A percentile compares a stretch with the other conserved stretches of the same genome.
Conservation (phyloP, 768 basidiomycete genomes). For the Cyclocybe cylindracea region DNA sequence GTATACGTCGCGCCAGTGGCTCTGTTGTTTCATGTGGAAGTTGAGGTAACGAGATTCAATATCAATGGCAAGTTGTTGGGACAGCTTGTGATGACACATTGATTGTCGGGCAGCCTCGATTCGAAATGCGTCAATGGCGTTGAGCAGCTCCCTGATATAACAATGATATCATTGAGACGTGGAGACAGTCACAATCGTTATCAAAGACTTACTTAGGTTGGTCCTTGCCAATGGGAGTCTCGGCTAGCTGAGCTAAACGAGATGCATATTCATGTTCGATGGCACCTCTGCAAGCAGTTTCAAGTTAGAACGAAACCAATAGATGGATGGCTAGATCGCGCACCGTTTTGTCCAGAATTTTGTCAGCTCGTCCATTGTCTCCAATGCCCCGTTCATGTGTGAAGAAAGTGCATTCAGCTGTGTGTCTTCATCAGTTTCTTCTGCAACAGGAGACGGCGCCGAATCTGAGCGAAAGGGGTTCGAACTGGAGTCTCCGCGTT, state of each 20-base stretch:
- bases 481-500: neutral
- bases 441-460: neutral
- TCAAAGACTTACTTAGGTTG: constrained; percentile 12
- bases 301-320: neutral
- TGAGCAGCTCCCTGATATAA: constrained; percentile 13
- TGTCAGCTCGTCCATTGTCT: constrained; percentile 17
- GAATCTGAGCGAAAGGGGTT: neutral
- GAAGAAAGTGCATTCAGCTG: constrained; percentile 8
- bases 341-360: constrained; percentile 20
- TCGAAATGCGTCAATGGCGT: constrained; percentile 16
- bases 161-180: neutral
- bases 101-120: constrained; percentile 18
- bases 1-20: constrained; percentile 9
- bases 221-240: constrained; percentile 15
- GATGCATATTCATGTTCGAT: constrained; percentile 20
- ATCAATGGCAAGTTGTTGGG: constrained; percentile 16
- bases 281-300: constrained; percentile 11
- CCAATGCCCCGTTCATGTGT: constrained; percentile 11
- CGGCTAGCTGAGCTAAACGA: constrained; percentile 16
- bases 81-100: constrained; percentile 16
- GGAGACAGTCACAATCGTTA: neutral
- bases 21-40: constrained; percentile 10
- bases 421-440: constrained; percentile 3
- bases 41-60: constrained; percentile 17
- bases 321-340: neutral